A percentile compares a stretch with the other conserved stretches of the same genome.
Conservation (phyloP, 2,329 filamentous ascomycete species). For the Cucurbitaria berberidis region DNA sequence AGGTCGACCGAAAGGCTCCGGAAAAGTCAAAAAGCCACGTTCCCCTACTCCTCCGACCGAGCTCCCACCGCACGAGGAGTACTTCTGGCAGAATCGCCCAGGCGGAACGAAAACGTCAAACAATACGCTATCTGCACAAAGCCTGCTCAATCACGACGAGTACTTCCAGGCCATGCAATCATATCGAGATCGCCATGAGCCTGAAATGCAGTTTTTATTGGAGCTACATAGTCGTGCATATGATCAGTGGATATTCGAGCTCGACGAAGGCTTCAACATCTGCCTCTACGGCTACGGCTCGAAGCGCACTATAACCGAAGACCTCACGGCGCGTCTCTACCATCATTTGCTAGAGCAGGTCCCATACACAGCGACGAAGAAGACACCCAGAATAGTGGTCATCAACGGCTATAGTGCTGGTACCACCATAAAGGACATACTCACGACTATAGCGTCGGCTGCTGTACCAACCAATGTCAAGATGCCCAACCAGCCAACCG, state of each 20-base stretch:
- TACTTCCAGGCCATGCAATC: constrained; percentile 76
- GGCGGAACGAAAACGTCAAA: constrained; percentile 84
- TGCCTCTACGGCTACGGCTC: constrained; percentile 90
- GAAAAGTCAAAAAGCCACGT: constrained; percentile 57
- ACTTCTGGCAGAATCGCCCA: constrained; percentile 90
- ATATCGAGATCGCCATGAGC: constrained; percentile 70
- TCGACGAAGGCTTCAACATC: constrained; percentile 83
- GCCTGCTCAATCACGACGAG: constrained; percentile 86
- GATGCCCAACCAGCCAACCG: constrained; percentile 68
- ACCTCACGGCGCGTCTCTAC: constrained; percentile 76
- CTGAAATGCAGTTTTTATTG: constrained; percentile 74
- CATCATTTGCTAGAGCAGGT: constrained; percentile 44
- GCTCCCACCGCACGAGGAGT: constrained; percentile 85
- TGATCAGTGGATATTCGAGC: constrained; percentile 90
- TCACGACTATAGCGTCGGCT: constrained; percentile 71
- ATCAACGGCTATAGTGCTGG: constrained; percentile 82
- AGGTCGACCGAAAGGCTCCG: constrained; percentile 47
- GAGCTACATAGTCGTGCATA: constrained; percentile 81
- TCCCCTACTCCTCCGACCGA: constrained; percentile 82
- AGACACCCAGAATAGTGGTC: constrained; percentile 71
- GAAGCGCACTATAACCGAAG: constrained; percentile 75
- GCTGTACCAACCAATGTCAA: constrained; percentile 60
- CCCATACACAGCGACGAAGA: constrained; percentile 38
- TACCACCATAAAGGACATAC: constrained; percentile 70
- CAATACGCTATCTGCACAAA: constrained; percentile 77